Percentiles rank a stretch among this genome's conserved stretches.
Conservation (phyloP, 169 alveolate genomes). For the Babesia sp. region DNA sequence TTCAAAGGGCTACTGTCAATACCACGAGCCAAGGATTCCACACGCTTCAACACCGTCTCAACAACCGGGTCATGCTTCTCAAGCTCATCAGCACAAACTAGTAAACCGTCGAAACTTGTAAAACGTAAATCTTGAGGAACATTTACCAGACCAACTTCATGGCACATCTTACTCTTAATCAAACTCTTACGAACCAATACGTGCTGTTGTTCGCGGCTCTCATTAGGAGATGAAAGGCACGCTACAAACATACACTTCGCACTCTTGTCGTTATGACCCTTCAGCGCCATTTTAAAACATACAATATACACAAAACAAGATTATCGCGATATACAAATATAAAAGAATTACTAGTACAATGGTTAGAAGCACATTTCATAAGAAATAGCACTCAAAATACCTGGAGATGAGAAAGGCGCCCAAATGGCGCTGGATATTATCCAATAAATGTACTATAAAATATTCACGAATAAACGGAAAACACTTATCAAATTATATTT, state of each 20-base stretch:
- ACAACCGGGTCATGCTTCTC: constrained; percentile 80
- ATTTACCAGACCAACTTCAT: constrained; percentile 74
- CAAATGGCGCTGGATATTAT: no score
- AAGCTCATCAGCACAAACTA: constrained; percentile 80
- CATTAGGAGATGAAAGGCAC: constrained; percentile 66
- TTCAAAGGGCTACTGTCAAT: constrained; percentile 74
- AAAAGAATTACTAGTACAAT: no score
- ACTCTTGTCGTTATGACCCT: no score
- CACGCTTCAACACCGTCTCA: constrained; percentile 77
- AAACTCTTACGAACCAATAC: constrained; percentile 68
- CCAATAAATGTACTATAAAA: no score
- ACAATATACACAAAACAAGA: no score
- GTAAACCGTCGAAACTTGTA: constrained; percentile 79
- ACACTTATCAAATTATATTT: no score
- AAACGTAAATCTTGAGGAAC: constrained; percentile 81
- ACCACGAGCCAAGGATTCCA: constrained; percentile 72
- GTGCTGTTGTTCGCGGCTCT: constrained; percentile 72
- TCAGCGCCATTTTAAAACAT: no score
- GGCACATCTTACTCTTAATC: constrained; percentile 66
- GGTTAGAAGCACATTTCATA: no score
- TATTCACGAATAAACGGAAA: no score
- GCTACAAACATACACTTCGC: constrained; percentile 69
- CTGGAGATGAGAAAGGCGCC: no score
- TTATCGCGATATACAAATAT: no score
- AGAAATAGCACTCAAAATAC: no score